phyloP scores from a whole-genome alignment of 176 grass and related monocot genomes.

The Alloteropsis semialata region DNA sequence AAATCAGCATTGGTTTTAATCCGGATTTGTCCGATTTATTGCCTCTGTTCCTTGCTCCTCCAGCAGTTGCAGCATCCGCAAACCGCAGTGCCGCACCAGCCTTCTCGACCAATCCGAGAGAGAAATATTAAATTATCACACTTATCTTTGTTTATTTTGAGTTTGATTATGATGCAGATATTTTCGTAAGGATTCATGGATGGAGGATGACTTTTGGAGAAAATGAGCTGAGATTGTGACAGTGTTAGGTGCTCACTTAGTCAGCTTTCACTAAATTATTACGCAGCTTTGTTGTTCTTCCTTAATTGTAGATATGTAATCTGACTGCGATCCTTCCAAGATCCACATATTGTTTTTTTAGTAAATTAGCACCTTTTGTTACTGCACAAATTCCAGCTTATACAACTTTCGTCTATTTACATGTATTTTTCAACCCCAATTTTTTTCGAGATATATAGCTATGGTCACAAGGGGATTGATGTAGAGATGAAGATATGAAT shows the following conservation, averaged over 20 bases:
- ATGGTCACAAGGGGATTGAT: not conserved
- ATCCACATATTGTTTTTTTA: not conserved
- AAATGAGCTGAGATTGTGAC: not conserved
- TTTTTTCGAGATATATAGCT: not conserved
- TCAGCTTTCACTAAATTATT: not conserved
- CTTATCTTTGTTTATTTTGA: too few species aligned
- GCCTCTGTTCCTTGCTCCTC: too few species aligned
- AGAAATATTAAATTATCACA: too few species aligned
- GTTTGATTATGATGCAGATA: too few species aligned
- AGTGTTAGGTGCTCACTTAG: not conserved
- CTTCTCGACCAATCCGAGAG: too few species aligned
- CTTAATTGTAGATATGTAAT: not conserved
- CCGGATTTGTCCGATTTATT: too few species aligned
- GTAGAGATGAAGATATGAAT: not conserved
- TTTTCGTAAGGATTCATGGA: slow-evolving; percentile 3
- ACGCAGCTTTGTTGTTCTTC: not conserved
- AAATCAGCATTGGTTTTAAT: too few species aligned
- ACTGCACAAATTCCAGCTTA: not conserved
- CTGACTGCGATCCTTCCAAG: not conserved
- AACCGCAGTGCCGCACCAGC: too few species aligned
- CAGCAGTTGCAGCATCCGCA: too few species aligned
- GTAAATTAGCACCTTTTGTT: not conserved
- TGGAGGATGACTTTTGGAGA: slow-evolving; percentile 12
- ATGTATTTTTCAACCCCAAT: not conserved
- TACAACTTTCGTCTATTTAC: too few species aligned